Evolutionary conservation across 768 basidiomycete species (phyloP).

Genomic region (Naganishia onofrii): DNA sequence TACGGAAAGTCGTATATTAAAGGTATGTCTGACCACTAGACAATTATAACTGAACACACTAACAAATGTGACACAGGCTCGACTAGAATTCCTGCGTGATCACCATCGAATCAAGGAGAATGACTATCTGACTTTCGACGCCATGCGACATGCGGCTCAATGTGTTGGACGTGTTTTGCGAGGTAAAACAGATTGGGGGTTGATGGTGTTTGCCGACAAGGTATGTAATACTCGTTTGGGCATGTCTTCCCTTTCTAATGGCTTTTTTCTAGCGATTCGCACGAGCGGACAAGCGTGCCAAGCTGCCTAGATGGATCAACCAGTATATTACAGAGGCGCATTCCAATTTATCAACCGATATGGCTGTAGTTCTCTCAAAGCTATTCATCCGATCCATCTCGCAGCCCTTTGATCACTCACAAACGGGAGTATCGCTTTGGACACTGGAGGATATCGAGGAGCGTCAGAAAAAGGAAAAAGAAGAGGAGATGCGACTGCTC

Average conservation of each 20-base stretch:
- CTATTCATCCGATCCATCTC: conserved; percentile 98
- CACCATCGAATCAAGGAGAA: conserved; percentile 97
- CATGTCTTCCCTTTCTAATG: not conserved
- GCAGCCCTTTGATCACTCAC: conserved; percentile 93
- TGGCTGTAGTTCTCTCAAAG: conserved; percentile 91
- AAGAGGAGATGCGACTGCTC: conserved; percentile 57
- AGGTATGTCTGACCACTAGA: conserved; percentile 51
- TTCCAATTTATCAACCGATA: conserved; percentile 95
- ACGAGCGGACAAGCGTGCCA: conserved; percentile 62
- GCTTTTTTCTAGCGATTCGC: conserved; percentile 43
- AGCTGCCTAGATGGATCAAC: conserved; percentile 97
- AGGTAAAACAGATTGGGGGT: conserved; percentile 98
- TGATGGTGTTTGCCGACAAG: conserved; percentile 99
- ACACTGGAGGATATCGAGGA: conserved; percentile 85
- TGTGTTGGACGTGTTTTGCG: conserved; percentile 96
- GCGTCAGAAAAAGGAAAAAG: conserved; percentile 76
- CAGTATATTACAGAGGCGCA: conserved; percentile 98
- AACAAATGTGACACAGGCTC: conserved; percentile 57
- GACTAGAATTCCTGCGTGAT: conserved; percentile 95
- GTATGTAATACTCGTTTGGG: conserved; percentile 54
- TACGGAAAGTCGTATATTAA: conserved; percentile 94
- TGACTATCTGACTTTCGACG: conserved; percentile 97
- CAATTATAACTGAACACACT: not conserved
- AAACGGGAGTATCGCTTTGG: conserved; percentile 92
- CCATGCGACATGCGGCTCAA: conserved; percentile 98